A percentile compares a stretch with the other conserved stretches of the same genome.
Evolutionary conservation across 2,329 filamentous ascomycete genomes (phyloP).

Genomic region (Lasiodiplodia sp.): DNA sequence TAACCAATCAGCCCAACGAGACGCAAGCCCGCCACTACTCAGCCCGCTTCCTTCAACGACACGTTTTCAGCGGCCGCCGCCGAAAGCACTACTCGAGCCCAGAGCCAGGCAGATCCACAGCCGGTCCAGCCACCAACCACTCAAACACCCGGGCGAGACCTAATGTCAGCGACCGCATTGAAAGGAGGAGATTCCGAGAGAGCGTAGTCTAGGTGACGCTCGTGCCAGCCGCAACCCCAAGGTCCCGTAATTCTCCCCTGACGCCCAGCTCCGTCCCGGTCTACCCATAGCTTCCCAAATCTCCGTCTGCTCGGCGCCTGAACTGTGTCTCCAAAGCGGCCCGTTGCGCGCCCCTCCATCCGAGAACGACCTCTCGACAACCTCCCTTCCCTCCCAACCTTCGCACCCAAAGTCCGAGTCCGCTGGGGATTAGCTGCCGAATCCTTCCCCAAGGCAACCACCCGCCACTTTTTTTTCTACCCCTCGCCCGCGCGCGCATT

Average conservation of each 20-base stretch:
- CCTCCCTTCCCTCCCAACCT: slow-evolving; percentile 1
- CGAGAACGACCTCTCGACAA: not conserved
- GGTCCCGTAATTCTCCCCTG: slow-evolving; percentile 29
- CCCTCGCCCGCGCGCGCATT: not conserved
- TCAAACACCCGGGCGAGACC: slow-evolving; percentile 13
- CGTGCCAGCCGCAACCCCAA: slow-evolving; percentile 25
- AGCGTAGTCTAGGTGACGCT: slow-evolving; percentile 8
- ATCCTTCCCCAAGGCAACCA: not conserved
- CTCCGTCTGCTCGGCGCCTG: slow-evolving; percentile 14
- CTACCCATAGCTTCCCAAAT: slow-evolving; percentile 21
- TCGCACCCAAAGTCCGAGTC: not conserved
- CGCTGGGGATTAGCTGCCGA: slow-evolving; percentile 9
- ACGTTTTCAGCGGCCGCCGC: slow-evolving; percentile 26
- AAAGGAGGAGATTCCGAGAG: slow-evolving; percentile 3
- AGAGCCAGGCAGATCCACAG: not conserved
- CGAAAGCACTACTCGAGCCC: slow-evolving; percentile 14
- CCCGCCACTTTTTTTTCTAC: not conserved
- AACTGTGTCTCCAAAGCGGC: slow-evolving; percentile 2
- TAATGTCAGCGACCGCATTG: slow-evolving; percentile 13
- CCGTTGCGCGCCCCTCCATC: slow-evolving; percentile 19
- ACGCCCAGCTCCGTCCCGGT: slow-evolving; percentile 7
- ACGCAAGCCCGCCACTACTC: slow-evolving; percentile 24
- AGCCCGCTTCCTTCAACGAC: slow-evolving; percentile 25
- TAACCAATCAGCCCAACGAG: slow-evolving; percentile 21
- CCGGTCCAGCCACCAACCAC: slow-evolving; percentile 6